These are phyloP conservation scores for Mycena latifolia DNA, from an alignment of 768 basidiomycete species.

Conservation along the genomic window DNA sequence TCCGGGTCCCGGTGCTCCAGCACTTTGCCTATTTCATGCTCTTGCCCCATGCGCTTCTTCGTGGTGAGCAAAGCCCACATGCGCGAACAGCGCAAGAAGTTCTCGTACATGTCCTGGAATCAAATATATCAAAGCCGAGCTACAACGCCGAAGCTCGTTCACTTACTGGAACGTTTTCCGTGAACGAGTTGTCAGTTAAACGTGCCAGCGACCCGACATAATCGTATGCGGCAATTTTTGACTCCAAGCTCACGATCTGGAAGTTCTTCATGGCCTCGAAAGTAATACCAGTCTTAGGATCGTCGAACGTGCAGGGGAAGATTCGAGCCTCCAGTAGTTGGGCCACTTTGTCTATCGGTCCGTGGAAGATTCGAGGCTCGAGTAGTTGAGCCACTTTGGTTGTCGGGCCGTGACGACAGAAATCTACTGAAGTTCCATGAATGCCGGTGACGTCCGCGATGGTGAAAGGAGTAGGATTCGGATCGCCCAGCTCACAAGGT, in stretches of 20 bases:
- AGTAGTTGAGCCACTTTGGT: too few species aligned
- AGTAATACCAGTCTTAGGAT: conserved; percentile 1
- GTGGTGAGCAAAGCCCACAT: conserved; percentile 15
- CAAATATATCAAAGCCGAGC: too few species aligned
- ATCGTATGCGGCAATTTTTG: conserved; percentile 5
- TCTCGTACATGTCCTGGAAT: conserved; percentile 21
- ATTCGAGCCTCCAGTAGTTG: conserved; percentile 16
- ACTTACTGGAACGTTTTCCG: conserved; percentile 3
- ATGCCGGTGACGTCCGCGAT: neutral
- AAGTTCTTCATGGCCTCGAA: conserved; percentile 14
- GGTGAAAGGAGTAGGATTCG: neutral
- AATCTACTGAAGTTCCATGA: neutral
- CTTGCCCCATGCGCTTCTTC: neutral
- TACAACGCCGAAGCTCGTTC: too few species aligned
- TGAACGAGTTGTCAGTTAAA: conserved; percentile 9
- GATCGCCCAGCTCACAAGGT: neutral
- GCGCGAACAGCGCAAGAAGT: conserved; percentile 7
- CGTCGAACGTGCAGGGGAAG: conserved; percentile 11
- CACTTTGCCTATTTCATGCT: neutral
- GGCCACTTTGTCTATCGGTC: neutral
- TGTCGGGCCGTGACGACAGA: neutral
- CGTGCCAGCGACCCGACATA: neutral
- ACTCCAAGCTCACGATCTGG: conserved; percentile 9
- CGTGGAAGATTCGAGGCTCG: too few species aligned
- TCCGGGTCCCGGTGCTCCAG: neutral